Base-by-base conservation (phyloP, 352 stramenopile species). In the Globisporangium paroecandrum region DNA sequence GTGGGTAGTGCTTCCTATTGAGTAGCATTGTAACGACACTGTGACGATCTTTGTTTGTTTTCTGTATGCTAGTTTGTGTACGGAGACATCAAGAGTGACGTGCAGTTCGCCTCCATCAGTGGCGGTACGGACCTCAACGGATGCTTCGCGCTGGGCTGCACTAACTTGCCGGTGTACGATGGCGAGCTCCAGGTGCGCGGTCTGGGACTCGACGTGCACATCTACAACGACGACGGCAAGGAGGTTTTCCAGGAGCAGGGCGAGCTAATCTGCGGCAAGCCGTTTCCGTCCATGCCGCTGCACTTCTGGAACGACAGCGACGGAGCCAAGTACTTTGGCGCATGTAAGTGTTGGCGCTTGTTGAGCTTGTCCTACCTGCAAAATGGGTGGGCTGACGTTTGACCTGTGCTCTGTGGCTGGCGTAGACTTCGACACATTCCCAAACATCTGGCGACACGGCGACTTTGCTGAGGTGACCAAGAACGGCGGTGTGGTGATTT, bases 241-340 rank as follows among this genome's bases (percentile, higher is more conserved):
- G 64, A 85, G 47, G 62, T 91, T 4, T 27, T 70, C 58, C 51
- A 82, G 65, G 66, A 77, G 36, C 76, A 93, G 67, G 83, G 82
- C 29, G 85, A 91, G 47, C 69, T 92, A 22, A 79, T 90, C 20
- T 91, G 83, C 62, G 75, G 77, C 67, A 87, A 89, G 69, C 87
- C 89, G 22, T 96, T 96, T 70, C 87, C 89, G 43, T 94, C 85
- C 9, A 93, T 94, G 85, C 89, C 89, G 47, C 70, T 93, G 5
- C 73, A 82, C 70, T 96, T 96, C 62, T 92, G 83, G 83, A 87
- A 87, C 61, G 89, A 96, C 57, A 72, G 59, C 1, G 85, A 78
- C 38, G 85, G 87, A n/a, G 75, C 72, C 53, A 94, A 93, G 74
- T 93, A 94, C 72, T 79, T 82, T 47, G 75, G 73, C 38, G 87